Evolutionary conservation across 2,329 filamentous ascomycete genomes (phyloP), one percentile per base, ranked within the genome.

Genomic region (Achaetomium macrosporum): DNA sequence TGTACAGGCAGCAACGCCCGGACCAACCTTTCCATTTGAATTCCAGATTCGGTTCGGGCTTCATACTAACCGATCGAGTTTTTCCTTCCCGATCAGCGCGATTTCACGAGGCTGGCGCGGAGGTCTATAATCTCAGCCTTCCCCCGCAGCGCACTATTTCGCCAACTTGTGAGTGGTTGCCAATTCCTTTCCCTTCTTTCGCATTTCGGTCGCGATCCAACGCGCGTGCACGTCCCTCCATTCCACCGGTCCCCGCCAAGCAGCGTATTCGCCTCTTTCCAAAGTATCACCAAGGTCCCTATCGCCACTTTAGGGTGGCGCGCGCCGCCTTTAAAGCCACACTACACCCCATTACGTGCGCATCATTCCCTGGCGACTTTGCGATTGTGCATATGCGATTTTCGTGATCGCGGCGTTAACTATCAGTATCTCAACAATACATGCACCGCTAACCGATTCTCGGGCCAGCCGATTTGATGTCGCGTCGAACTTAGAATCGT

Each of bases 181-280:
- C 52, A n/a, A 42, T 52, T 58, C 56, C 47, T 58, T 61, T 44
- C 42, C 16, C 46, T 48, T 61, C 64, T 54, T 65, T 66, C 66
- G 66, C 65, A 64, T 63, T 64, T 63, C 66, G 64, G 63, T 63
- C 63, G 53, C 54, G 51, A 55, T 50, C 51, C 51, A 54, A 59
- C 61, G 61, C 60, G 59, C 59, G 61, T 52, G 61, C 61, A 62
- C 61, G 61, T 61, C 47, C 60, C 47, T 19, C 55, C 54, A 31
- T 46, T 50, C 55, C 57, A 51, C 55, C 47, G 36, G 47, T 40
- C 44, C 51, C 47, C 53, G 45, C 53, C 49, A 52, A 49, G 33
- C 35, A 51, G 29, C 48, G 29, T 47, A 40, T 42, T 25, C 43
- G 35, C 35, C 42, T 31, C 42, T 35, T 29, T 49, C 31, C 53